Percentiles rank a stretch among this genome's conserved stretches.
These are phyloP conservation scores for Eutrema japonicum DNA, from an alignment of 345 rosid genomes.

Conservation along the genomic window DNA sequence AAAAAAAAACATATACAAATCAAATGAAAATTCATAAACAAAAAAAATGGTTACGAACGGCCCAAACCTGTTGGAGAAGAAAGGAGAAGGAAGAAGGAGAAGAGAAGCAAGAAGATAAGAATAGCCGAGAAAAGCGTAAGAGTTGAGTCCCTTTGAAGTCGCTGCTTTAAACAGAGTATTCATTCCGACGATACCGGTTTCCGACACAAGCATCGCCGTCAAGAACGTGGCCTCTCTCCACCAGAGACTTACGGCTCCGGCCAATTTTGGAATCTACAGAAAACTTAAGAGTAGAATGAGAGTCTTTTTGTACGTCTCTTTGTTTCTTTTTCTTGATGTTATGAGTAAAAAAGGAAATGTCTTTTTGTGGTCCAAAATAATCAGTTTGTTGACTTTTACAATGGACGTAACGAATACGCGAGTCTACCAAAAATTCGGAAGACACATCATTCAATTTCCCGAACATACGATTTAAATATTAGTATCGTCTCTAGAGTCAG, in stretches of 20 bases:
- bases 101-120: slow-evolving; percentile 74
- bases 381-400: neutral
- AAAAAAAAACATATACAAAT: neutral
- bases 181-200: slow-evolving; percentile 55
- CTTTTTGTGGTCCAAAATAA: neutral
- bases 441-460: too few relatives aligned
- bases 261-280: slow-evolving; percentile 37
- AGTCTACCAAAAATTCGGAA: neutral
- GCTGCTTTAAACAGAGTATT: slow-evolving; percentile 85
- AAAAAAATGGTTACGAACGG: neutral
- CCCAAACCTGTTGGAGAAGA: slow-evolving; percentile 66
- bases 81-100: slow-evolving; percentile 69
- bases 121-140: slow-evolving; percentile 68
- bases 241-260: slow-evolving; percentile 39
- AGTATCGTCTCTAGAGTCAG: too few relatives aligned
- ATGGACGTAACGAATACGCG: neutral
- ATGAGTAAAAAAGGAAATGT: neutral
- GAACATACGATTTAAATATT: too few relatives aligned
- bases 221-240: slow-evolving; percentile 58
- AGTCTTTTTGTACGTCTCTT: neutral
- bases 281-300: neutral
- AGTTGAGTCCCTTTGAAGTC: slow-evolving; percentile 62
- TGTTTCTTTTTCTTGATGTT: neutral
- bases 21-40: neutral
- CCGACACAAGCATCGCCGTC: slow-evolving; percentile 58